Base-by-base conservation (phyloP, 352 stramenopile genomes). In the Phytopythium oedochilum region DNA sequence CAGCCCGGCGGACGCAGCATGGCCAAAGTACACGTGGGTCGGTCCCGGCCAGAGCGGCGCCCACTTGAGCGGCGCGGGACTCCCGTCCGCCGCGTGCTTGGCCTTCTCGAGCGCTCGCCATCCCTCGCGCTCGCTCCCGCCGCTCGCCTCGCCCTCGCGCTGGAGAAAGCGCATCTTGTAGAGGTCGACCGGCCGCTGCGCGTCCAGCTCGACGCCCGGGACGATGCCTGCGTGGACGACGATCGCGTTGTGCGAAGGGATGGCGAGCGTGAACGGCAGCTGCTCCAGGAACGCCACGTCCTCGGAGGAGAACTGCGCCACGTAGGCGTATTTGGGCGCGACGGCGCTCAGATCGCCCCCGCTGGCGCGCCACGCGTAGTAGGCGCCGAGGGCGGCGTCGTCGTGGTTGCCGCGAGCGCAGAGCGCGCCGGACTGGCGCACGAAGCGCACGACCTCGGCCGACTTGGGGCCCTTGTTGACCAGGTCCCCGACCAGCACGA, bases 381-480 rank as follows among this genome's bases (percentile, higher is more conserved):
- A 89, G 17, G 70, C 71, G 34, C 55, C 72, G 23, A 93, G 52
- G 5, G 80, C 82, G 0, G 80, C 80, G 55, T 94, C 84, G 57
- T 94, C 82, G 60, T 94, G 82, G 57, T 94, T 94, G 25, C 82
- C 82, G 29, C 84, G 79, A 17, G 94, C 83, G 23, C 73, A 87
- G 2, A 90, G 70, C 43, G 80, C 62, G 20, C 40, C 51, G 1
- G 68, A 67, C 34, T 44, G 57, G 17, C 81, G 75, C 18, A 75
- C 80, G 60, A 93, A 94, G 55, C 69, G 81, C 44, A 98, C 67
- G 4, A 94, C 78, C 47, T 89, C 64, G 17, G 77, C 61, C 2
- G 88, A 90, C 25, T 91, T 75, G 8, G 90, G 89, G 0, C 92
- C 92, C 71, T 98, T 98, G 68, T 97, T 97, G 39, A 94, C 87